Evolutionary conservation across 371 early-diverging fungal species (phyloP).

Genomic region (Mucor indicus): DNA sequence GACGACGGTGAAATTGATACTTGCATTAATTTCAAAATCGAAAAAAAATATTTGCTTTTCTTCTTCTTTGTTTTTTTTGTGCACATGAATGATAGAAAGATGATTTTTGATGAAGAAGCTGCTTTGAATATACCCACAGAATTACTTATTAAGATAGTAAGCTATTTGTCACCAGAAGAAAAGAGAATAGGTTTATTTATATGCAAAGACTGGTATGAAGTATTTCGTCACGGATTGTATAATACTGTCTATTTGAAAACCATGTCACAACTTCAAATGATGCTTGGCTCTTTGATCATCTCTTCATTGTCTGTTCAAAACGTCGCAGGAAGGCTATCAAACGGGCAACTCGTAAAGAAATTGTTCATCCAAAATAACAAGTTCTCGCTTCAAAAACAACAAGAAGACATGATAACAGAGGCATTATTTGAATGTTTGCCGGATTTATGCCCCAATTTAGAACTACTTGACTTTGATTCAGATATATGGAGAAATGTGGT

Average conservation of each 20-base stretch:
- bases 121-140: conserved; percentile 9
- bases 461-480: conserved; percentile 7
- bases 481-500: conserved; percentile 7
- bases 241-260: neutral
- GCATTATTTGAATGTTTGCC: conserved; percentile 5
- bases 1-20: too few species aligned
- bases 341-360: conserved; percentile 4
- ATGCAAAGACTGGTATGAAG: conserved; percentile 10
- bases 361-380: conserved; percentile 1
- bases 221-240: conserved; percentile 9
- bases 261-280: neutral
- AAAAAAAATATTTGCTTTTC: too few species aligned
- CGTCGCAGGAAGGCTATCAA: neutral
- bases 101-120: too few species aligned
- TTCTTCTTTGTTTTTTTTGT: too few species aligned
- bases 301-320: neutral
- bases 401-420: neutral
- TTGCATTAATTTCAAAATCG: too few species aligned
- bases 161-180: conserved; percentile 3
- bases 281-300: too few species aligned
- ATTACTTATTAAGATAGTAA: conserved; percentile 6
- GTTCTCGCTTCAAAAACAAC: neutral
- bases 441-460: conserved; percentile 10
- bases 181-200: neutral
- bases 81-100: too few species aligned